Percentiles rank a stretch among this genome's conserved stretches.
phyloP scores from a whole-genome alignment of 1,284 basidiomycete genomes.

The Trichosporon sp. region DNA sequence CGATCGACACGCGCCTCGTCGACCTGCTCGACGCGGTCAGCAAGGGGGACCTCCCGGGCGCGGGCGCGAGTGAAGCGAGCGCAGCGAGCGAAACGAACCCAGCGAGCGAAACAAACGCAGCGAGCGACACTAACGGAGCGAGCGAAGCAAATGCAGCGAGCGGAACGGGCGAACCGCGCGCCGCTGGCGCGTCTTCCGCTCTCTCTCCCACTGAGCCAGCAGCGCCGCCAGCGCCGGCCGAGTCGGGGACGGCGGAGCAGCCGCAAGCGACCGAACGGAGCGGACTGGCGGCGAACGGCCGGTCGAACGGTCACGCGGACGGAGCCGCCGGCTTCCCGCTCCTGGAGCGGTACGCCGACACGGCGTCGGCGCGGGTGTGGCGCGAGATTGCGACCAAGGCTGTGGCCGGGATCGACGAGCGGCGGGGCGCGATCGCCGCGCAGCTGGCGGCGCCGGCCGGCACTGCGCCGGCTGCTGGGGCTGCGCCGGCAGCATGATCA shows the following conservation, averaged over 20 bases:
- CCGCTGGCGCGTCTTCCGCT: no score
- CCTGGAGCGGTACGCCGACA: conserved; percentile 47
- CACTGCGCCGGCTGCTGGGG: no score
- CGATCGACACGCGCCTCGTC: conserved; percentile 90
- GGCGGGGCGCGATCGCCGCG: conserved; percentile 17
- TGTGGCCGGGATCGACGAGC: conserved; percentile 23
- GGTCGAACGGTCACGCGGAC: conserved; percentile 4
- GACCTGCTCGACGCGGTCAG: conserved; percentile 71
- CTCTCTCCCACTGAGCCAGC: no score
- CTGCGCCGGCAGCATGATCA: no score
- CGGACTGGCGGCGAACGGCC: not conserved
- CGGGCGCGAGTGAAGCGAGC: no score
- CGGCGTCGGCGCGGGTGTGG: conserved; percentile 49
- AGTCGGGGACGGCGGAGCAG: not conserved
- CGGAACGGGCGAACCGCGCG: no score
- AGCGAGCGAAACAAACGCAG: no score
- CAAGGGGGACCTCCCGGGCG: conserved; percentile 47
- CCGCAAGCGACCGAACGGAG: not conserved
- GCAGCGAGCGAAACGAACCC: no score
- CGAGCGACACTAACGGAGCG: no score
- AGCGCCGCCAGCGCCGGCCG: not conserved
- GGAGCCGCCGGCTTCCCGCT: conserved; percentile 42
- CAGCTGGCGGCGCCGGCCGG: no score
- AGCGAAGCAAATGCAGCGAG: no score
- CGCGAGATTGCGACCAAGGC: conserved; percentile 40